phyloP scores from a whole-genome alignment of 495 filamentous ascomycete genomes.

The Hypomontagnella submonticulosa region DNA sequence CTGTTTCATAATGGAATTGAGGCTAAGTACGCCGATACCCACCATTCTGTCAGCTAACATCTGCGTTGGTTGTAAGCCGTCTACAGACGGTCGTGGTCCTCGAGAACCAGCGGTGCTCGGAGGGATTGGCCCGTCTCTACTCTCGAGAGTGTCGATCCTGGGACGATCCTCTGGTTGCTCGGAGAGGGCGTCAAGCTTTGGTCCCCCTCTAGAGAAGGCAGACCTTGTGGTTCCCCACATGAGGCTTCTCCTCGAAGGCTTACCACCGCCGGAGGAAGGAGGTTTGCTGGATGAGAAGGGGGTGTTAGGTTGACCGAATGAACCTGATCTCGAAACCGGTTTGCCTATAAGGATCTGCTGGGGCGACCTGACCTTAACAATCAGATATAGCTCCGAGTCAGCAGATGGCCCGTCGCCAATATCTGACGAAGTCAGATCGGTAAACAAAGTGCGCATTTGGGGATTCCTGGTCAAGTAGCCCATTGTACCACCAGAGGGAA shows the following conservation, averaged over 20 bases:
- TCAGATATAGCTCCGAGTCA: conserved; percentile 77
- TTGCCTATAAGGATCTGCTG: conserved; percentile 63
- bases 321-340: conserved; percentile 59
- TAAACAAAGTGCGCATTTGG: conserved; percentile 86
- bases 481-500: conserved; percentile 77
- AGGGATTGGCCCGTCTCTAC: conserved; percentile 57
- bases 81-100: conserved; percentile 56
- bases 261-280: conserved; percentile 57
- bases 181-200: conserved; percentile 60
- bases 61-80: conserved; percentile 54
- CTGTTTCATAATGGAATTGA: conserved; percentile 81
- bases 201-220: conserved; percentile 58
- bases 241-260: conserved; percentile 78
- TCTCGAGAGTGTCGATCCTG: conserved; percentile 47
- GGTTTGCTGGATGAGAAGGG: conserved; percentile 58
- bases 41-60: conserved; percentile 68
- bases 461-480: conserved; percentile 66
- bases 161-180: conserved; percentile 59
- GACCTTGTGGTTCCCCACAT: conserved; percentile 76
- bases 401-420: conserved; percentile 78
- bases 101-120: conserved; percentile 67
- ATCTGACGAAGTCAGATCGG: conserved; percentile 82
- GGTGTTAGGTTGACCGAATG: conserved; percentile 48
- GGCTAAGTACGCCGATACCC: conserved; percentile 82
- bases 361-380: conserved; percentile 80